Percentiles rank a stretch among this genome's conserved stretches.
These are phyloP conservation scores for Trematosphaeria pertusa DNA, from an alignment of 2,329 filamentous ascomycete species.

Conservation along the genomic window DNA sequence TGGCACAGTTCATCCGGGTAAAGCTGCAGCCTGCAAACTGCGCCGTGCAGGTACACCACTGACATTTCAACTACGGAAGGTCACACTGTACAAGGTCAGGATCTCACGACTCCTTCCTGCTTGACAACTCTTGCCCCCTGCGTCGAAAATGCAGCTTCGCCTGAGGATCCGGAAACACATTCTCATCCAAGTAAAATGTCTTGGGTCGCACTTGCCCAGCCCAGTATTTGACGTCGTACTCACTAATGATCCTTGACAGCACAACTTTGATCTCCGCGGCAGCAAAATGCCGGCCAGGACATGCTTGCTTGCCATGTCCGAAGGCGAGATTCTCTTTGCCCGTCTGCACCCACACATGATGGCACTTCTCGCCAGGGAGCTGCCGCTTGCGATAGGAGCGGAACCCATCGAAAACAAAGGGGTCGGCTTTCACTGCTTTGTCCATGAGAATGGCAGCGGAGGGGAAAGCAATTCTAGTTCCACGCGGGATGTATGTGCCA, in stretches of 20 bases:
- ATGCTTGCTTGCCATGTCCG: slow-evolving; percentile 21
- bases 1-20: too few species aligned
- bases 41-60: too few species aligned
- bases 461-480: too few species aligned
- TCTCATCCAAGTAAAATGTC: slow-evolving; percentile 9
- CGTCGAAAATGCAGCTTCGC: background rate
- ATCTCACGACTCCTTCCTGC: too few species aligned
- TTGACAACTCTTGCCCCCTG: background rate
- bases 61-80: too few species aligned
- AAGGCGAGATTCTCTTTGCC: slow-evolving; percentile 16
- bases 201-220: slow-evolving; percentile 9
- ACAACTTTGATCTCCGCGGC: slow-evolving; percentile 15
- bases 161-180: slow-evolving; percentile 9
- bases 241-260: slow-evolving; percentile 3
- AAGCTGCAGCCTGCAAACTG: too few species aligned
- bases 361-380: slow-evolving; percentile 6
- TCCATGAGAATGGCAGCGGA: too few species aligned
- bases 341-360: slow-evolving; percentile 4
- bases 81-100: too few species aligned
- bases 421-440: too few species aligned
- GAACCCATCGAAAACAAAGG: too few species aligned
- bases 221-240: slow-evolving; percentile 8
- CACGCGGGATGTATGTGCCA: too few species aligned
- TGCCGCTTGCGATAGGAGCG: too few species aligned
- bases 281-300: slow-evolving; percentile 19